phyloP scores from a whole-genome alignment of 2,329 filamentous ascomycete genomes.

The Botrytis porri region DNA sequence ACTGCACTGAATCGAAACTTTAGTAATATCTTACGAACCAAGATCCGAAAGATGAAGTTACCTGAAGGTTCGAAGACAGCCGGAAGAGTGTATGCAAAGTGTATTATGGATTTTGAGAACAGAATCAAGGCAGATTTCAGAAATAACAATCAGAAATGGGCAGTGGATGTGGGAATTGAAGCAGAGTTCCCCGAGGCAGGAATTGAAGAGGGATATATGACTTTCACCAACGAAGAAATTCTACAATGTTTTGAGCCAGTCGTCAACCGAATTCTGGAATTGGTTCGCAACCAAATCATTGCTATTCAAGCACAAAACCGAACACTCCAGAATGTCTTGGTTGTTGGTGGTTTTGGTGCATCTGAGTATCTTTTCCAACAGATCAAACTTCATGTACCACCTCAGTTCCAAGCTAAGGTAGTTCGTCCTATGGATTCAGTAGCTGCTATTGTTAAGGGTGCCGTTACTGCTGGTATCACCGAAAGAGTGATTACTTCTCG shows the following conservation, averaged over 20 bases:
- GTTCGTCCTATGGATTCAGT: slow-evolving; percentile 99
- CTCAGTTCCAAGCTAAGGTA: slow-evolving; percentile 97
- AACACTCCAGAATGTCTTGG: slow-evolving; percentile 89
- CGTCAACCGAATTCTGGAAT: slow-evolving; percentile 91
- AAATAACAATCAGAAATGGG: slow-evolving; percentile 99
- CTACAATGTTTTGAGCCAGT: slow-evolving; percentile 98
- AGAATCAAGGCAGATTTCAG: slow-evolving; percentile 99
- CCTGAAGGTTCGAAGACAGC: slow-evolving; percentile 95
- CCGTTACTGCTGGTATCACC: slow-evolving; percentile 95
- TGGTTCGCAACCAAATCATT: slow-evolving; percentile 97
- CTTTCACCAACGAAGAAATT: slow-evolving; percentile 98
- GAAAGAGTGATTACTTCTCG: slow-evolving; percentile 95
- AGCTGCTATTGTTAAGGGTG: slow-evolving; percentile 96
- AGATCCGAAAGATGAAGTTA: slow-evolving; percentile 99
- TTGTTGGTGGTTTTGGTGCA: slow-evolving; percentile 96
- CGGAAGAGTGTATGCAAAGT: slow-evolving; percentile 98
- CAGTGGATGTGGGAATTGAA: slow-evolving; percentile 97
- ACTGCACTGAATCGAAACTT: slow-evolving; percentile 97
- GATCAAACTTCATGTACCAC: slow-evolving; percentile 96
- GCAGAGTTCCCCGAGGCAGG: slow-evolving; percentile 96
- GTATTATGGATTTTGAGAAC: slow-evolving; percentile 99
- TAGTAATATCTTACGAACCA: slow-evolving; percentile 94
- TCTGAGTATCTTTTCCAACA: slow-evolving; percentile 99
- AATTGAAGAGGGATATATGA: slow-evolving; percentile 99
- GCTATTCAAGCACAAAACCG: slow-evolving; percentile 97